Evolutionary conservation across 2,329 filamentous ascomycete genomes (phyloP).

Genomic region (Raffaelea arxii): DNA sequence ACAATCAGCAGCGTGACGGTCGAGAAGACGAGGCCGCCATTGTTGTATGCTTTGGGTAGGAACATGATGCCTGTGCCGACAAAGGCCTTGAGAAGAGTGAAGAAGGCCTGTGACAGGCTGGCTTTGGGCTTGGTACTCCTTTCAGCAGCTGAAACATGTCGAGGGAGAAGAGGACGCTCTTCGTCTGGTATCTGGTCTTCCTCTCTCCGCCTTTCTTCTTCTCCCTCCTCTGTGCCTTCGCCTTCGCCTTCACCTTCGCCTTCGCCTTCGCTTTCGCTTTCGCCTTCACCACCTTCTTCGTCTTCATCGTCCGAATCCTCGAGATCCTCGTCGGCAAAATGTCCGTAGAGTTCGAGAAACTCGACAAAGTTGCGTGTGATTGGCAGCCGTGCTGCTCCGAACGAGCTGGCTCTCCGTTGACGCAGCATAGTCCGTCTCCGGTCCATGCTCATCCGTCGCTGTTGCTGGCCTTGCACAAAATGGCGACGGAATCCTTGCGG

Average conservation of each 20-base stretch:
- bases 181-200: constrained; percentile 27
- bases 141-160: constrained; percentile 7
- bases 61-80: constrained; percentile 78
- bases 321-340: constrained; percentile 65
- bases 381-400: constrained; percentile 26
- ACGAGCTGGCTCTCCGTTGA: constrained; percentile 4
- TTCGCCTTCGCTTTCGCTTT: constrained; percentile 16
- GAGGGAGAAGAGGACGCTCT: constrained; percentile 2
- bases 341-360: constrained; percentile 66
- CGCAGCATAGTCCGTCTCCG: constrained; percentile 9
- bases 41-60: constrained; percentile 68
- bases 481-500: constrained; percentile 41
- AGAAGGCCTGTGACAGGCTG: constrained; percentile 63
- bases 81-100: constrained; percentile 69
- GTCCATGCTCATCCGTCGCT: constrained; percentile 20
- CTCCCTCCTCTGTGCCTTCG: constrained; percentile 20
- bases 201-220: constrained; percentile 9
- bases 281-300: constrained; percentile 37
- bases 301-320: constrained; percentile 51
- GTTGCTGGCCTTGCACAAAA: constrained; percentile 23
- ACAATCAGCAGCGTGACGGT: constrained; percentile 57
- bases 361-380: constrained; percentile 64
- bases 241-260: constrained; percentile 22
- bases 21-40: constrained; percentile 68
- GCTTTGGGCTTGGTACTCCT: constrained; percentile 44